These are phyloP conservation scores for Combretum micranthum DNA, from an alignment of 345 rosid species.

Conservation along the genomic window DNA sequence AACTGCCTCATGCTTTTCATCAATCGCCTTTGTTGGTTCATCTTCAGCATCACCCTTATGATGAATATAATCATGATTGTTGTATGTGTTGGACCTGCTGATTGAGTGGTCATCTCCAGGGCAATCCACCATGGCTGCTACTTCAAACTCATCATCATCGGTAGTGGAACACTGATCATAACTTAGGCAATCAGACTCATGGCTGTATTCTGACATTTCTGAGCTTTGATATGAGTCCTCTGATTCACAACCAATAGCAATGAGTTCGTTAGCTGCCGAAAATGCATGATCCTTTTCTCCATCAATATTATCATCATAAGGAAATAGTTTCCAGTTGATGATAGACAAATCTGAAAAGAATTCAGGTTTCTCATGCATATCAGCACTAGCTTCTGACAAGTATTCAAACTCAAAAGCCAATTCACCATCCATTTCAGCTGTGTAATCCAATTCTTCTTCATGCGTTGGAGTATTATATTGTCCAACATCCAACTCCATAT, in stretches of 20 bases:
- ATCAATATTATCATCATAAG: not conserved
- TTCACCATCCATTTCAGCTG: constrained; percentile 19
- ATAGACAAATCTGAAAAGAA: not conserved
- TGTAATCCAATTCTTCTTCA: constrained; percentile 13
- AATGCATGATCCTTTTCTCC: constrained; percentile 3
- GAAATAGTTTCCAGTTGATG: constrained; percentile 5
- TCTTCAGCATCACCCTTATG: not conserved
- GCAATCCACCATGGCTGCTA: constrained; percentile 4
- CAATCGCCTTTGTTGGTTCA: not conserved
- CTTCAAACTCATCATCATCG: constrained; percentile 14
- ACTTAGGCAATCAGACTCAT: constrained; percentile 4
- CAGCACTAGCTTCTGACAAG: constrained; percentile 11
- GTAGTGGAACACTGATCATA: constrained; percentile 12
- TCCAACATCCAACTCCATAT: constrained; percentile 48
- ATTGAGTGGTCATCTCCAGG: constrained; percentile 12
- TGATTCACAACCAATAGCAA: constrained; percentile 9
- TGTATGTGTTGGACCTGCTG: constrained; percentile 1
- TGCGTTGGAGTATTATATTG: constrained; percentile 12
- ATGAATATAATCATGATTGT: constrained; percentile 8
- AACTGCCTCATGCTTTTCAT: not conserved
- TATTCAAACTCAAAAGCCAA: constrained; percentile 3
- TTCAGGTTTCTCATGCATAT: constrained; percentile 9
- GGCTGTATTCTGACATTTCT: constrained; percentile 16
- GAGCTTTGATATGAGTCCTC: constrained; percentile 5
- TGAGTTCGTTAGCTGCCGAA: constrained; percentile 2